phyloP scores from a whole-genome alignment of 495 filamentous ascomycete species.

The Melanomma pulvis-pyrius region DNA sequence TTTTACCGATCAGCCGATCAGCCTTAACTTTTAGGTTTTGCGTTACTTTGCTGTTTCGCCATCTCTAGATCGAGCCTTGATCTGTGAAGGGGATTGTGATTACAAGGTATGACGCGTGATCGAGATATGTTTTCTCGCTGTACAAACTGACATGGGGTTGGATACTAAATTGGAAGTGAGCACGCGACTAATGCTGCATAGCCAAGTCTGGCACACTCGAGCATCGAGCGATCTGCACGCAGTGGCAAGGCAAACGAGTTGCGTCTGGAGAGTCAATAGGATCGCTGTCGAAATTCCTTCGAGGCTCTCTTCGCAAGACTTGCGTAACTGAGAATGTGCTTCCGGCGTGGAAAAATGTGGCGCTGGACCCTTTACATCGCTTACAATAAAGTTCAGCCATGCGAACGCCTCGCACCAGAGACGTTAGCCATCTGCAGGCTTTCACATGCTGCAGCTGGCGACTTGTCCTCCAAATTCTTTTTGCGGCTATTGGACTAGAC shows the following conservation, averaged over 20 bases:
- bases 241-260: no score
- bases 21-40: no score
- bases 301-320: not conserved
- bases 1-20: not conserved
- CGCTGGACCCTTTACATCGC: not conserved
- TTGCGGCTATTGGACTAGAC: slow-evolving; percentile 2
- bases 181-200: not conserved
- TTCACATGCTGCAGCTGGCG: slow-evolving; percentile 20
- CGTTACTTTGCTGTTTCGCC: no score
- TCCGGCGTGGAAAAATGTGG: not conserved
- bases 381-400: not conserved
- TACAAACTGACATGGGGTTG: not conserved
- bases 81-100: not conserved
- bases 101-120: not conserved
- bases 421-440: not conserved
- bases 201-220: no score
- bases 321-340: not conserved
- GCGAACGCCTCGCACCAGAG: slow-evolving; percentile 14
- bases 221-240: no score
- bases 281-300: not conserved
- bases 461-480: slow-evolving; percentile 6
- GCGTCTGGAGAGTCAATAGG: not conserved
- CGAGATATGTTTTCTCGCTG: not conserved
- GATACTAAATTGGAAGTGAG: not conserved
- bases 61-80: no score